Evolutionary conservation across 805 yeast species (phyloP), one percentile per base, ranked within the genome.

Genomic region (Yarrowia sp.): DNA sequence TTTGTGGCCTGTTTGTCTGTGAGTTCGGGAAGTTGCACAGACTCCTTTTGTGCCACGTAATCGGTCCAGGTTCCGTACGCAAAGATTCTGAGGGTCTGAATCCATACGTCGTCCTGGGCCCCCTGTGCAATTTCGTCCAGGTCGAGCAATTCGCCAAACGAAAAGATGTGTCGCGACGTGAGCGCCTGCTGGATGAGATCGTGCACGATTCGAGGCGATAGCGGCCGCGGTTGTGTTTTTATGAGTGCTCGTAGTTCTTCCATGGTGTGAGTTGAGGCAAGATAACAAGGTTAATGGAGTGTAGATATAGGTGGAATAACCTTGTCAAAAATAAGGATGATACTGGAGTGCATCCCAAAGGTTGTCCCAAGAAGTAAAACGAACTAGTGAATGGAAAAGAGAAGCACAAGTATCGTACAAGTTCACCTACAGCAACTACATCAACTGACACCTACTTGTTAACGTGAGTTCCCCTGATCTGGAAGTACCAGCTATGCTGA

Each of bases 31-130:
- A 38, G 10, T 8, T 22, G 7, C 1, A 5, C n/a, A 0, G 17
- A 12, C 6, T 8, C 35, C 36, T 46, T 32, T 11, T 32, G 43
- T n/a, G 38, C 35, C 24, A 19, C 28, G 33, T 68, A 69, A 17
- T 65, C 67, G 11, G 40, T 7, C 69, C 69, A 68, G 19, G 64
- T 62, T 7, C 70, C 70, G 38, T 67, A 68, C 17, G 67, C 63
- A 58, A 69, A 68, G 14, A 69, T 61, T 4, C 59, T 22, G 22
- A 69, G 65, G n/a, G 67, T 43, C 11, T 24, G 38, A 9, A 65
- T 32, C 70, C 68, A 67, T 10, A 44, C 46, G 35, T 48, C 44
- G 56, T 46, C n/a, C 7, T 22, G 24, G 16, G 35, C 16, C 1
- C 46, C 30, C 22, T 33, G n/a, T 12, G 17, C 11, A 41, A 43